These are phyloP conservation scores for Scheffersomyces segobiensis DNA, from an alignment of 1,139 yeast species.

Conservation along the genomic window DNA sequence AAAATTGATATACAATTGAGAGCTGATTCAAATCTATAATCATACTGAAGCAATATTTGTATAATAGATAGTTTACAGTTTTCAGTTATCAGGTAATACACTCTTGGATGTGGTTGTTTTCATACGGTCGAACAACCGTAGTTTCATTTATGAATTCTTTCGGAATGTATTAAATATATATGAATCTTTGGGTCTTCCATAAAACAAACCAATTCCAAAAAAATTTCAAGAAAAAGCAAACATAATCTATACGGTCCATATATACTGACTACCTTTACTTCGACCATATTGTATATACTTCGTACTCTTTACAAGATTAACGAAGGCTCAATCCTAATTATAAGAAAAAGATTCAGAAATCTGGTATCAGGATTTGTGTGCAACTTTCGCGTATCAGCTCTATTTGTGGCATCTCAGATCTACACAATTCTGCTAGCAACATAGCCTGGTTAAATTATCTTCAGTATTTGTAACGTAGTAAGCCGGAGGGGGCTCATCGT, in stretches of 20 bases:
- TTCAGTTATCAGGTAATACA: no score
- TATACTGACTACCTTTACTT: background rate
- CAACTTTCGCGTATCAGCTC: background rate
- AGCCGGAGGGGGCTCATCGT: background rate
- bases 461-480: background rate
- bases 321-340: background rate
- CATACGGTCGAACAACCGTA: background rate
- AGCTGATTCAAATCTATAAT: background rate
- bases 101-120: background rate
- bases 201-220: background rate
- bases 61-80: background rate
- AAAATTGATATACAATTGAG: background rate
- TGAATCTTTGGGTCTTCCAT: background rate
- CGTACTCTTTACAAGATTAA: background rate
- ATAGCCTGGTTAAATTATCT: background rate
- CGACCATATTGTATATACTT: background rate
- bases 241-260: background rate
- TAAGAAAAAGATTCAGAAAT: no score
- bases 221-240: background rate
- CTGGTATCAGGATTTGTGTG: background rate
- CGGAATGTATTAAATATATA: no score
- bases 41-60: background rate
- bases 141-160: background rate
- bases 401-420: background rate
- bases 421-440: background rate